Conservation (phyloP, 495 filamentous ascomycete genomes). For the Penicillium simplicissimum region DNA sequence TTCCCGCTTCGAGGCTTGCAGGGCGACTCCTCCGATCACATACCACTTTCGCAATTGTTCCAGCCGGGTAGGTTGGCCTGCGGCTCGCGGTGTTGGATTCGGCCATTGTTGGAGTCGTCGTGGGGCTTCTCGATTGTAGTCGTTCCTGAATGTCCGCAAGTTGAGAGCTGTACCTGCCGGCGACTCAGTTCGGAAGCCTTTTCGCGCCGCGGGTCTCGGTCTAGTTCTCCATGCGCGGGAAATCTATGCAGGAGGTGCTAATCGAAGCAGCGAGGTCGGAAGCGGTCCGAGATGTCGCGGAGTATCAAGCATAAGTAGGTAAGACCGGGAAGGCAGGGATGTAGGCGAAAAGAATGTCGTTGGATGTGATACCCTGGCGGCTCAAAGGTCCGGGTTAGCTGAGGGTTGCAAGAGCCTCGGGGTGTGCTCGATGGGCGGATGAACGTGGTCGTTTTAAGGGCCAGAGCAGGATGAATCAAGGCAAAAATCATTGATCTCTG, state of each 20-base stretch:
- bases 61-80: slow-evolving; percentile 38
- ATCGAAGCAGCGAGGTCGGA: slow-evolving; percentile 21
- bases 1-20: not conserved
- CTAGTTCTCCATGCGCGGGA: slow-evolving; percentile 34
- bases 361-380: slow-evolving; percentile 3
- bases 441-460: not conserved
- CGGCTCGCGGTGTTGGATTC: slow-evolving; percentile 37
- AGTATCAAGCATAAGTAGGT: slow-evolving; percentile 12
- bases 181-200: slow-evolving; percentile 29
- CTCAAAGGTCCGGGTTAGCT: not conserved
- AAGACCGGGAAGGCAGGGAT: slow-evolving; percentile 3
- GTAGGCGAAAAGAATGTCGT: not conserved
- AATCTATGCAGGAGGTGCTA: slow-evolving; percentile 29
- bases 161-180: slow-evolving; percentile 29
- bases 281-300: slow-evolving; percentile 18
- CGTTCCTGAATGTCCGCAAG: slow-evolving; percentile 22
- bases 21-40: slow-evolving; percentile 12
- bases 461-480: not conserved
- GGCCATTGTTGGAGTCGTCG: slow-evolving; percentile 36
- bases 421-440: not conserved
- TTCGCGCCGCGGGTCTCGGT: slow-evolving; percentile 22
- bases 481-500: not conserved
- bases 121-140: slow-evolving; percentile 11
- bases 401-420: not conserved
- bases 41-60: slow-evolving; percentile 51